Evolutionary conservation across 2,329 filamentous ascomycete genomes (phyloP).

Genomic region (Aspergillus uvarum): DNA sequence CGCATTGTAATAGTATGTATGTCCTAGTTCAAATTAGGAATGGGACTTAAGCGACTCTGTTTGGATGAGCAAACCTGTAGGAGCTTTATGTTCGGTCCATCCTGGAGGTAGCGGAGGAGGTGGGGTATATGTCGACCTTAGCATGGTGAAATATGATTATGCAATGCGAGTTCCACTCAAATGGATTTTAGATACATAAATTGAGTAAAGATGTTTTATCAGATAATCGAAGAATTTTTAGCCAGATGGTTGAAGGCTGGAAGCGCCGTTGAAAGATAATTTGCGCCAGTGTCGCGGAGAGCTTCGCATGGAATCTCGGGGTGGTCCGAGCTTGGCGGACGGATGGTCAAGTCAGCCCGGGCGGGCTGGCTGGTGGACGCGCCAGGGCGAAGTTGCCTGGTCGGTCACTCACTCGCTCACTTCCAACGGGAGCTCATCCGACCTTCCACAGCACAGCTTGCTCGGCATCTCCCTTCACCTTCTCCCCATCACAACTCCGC

Average conservation of each 20-base stretch:
- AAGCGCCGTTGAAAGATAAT: background rate
- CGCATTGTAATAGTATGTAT: slow-evolving; percentile 84
- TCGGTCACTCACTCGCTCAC: slow-evolving; percentile 6
- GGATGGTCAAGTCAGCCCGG: slow-evolving; percentile 11
- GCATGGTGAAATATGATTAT: slow-evolving; percentile 50
- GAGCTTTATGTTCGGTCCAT: slow-evolving; percentile 93
- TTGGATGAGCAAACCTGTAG: slow-evolving; percentile 57
- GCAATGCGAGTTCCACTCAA: too few species aligned
- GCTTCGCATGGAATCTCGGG: slow-evolving; percentile 18
- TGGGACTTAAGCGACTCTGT: slow-evolving; percentile 10
- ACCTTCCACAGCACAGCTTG: slow-evolving; percentile 23
- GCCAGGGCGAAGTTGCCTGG: slow-evolving; percentile 42
- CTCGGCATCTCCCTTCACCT: slow-evolving; percentile 11
- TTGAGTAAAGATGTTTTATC: background rate
- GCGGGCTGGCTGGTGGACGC: slow-evolving; percentile 30
- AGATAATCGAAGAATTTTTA: background rate
- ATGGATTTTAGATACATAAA: too few species aligned
- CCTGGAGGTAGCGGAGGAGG: slow-evolving; percentile 69
- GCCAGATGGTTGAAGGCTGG: background rate
- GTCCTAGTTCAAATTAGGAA: slow-evolving; percentile 53
- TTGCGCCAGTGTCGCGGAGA: slow-evolving; percentile 17
- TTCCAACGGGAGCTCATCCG: slow-evolving; percentile 35
- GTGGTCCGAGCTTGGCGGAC: slow-evolving; percentile 43
- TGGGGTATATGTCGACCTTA: slow-evolving; percentile 74
- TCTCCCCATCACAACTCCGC: slow-evolving; percentile 14